Evolutionary conservation across 371 early-diverging fungal genomes (phyloP), one percentile per base, ranked within the genome.

Genomic region (Mucor sp.): DNA sequence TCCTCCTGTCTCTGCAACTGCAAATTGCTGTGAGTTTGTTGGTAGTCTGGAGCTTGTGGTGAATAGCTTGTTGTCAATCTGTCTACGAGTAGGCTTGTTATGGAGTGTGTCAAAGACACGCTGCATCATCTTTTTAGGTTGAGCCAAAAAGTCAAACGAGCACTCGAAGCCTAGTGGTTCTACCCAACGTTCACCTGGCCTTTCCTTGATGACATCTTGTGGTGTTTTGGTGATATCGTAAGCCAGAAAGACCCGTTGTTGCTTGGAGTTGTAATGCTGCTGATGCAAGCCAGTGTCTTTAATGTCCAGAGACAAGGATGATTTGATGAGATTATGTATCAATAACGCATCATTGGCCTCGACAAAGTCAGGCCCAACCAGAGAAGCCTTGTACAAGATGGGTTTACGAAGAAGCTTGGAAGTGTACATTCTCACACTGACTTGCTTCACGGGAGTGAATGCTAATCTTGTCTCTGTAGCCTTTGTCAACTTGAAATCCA

Each of bases 371-470:
- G 69, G 39, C 1, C 63, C 69, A 4, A 69, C 47, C 17, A 69
- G 30, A 5, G 19, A n/a, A 2, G 30, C 64, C 41, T 58, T 69
- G 25, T 48, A 43, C 21, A 71, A 35, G 6, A 47, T 14, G 8
- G 71, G 70, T 8, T 44, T 44, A 8, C 70, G 48, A 23, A 71
- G 64, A 8, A 71, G 27, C 19, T 58, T 68, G 12, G 71, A 70
- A 27, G 32, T 60, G 21, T 65, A 70, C 63, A 70, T 47, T 11
- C 58, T 57, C 12, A 69, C 37, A 57, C 56, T 62, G 23, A 53
- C 55, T 7, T 19, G 25, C 15, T 68, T 35, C 5, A 71, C 55
- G 14, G 71, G 71, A 23, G 55, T 55, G 21, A 71, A 71, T 9
- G 58, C 62, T 1, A 70, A 39, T n/a, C 66, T 43, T 35, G 57